phyloP scores from a whole-genome alignment of 2,329 filamentous ascomycete genomes.

The Ophiostoma triangulosporum region DNA sequence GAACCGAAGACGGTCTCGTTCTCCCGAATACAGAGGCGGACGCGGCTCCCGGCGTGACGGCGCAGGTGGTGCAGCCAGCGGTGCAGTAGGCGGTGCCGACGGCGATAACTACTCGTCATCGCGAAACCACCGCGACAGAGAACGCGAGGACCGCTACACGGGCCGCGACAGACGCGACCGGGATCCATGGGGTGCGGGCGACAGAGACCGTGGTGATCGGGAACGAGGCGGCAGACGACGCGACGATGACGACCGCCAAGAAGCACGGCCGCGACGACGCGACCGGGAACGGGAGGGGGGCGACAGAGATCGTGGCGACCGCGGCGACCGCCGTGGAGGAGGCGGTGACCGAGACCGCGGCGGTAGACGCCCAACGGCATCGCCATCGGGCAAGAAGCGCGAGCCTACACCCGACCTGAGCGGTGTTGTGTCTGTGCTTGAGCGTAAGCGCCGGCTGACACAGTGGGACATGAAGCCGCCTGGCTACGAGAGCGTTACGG shows the following conservation, averaged over 20 bases:
- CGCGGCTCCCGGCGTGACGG: conserved; percentile 55
- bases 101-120: conserved; percentile 80
- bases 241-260: conserved; percentile 30
- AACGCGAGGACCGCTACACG: conserved; percentile 84
- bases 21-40: conserved; percentile 60
- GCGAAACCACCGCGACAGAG: conserved; percentile 80
- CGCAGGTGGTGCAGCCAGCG: conserved; percentile 31
- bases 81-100: conserved; percentile 20
- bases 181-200: conserved; percentile 28
- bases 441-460: conserved; percentile 82
- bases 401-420: conserved; percentile 94
- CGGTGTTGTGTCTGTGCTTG: conserved; percentile 65
- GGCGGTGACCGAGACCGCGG: conserved; percentile 42
- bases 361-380: conserved; percentile 51
- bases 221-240: conserved; percentile 37
- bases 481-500: conserved; percentile 94
- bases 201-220: conserved; percentile 42
- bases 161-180: conserved; percentile 48
- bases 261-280: conserved; percentile 34
- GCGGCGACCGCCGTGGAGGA: conserved; percentile 27
- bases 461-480: conserved; percentile 99
- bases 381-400: conserved; percentile 74
- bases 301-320: conserved; percentile 20
- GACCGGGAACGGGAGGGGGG: conserved; percentile 44
- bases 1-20: conserved; percentile 59